Percentiles rank a stretch among this genome's conserved stretches.
Evolutionary conservation across 768 basidiomycete species (phyloP).

Genomic region (Fomitopsis pulvina): DNA sequence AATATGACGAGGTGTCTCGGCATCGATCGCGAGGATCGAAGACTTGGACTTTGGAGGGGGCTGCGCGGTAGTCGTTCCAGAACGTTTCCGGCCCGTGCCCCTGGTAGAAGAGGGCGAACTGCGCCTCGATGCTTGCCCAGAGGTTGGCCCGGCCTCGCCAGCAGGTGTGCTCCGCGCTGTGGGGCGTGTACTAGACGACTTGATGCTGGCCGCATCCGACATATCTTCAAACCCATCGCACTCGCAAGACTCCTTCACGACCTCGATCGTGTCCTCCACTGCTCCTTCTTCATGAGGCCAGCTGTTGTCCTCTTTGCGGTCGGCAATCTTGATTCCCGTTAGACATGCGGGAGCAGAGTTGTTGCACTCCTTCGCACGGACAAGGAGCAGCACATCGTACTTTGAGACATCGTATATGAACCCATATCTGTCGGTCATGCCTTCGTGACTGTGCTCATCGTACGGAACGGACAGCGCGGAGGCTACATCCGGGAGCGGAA

Average conservation of each 20-base stretch:
- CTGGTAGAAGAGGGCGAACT: slow-evolving; percentile 46
- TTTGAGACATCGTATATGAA: slow-evolving; percentile 85
- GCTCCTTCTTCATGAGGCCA: slow-evolving; percentile 66
- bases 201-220: slow-evolving; percentile 14
- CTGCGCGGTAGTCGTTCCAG: slow-evolving; percentile 28
- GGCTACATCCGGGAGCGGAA: slow-evolving; percentile 53
- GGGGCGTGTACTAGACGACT: slow-evolving; percentile 16
- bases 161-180: slow-evolving; percentile 13
- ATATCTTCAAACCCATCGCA: slow-evolving; percentile 29
- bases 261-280: slow-evolving; percentile 27
- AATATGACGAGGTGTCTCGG: slow-evolving; percentile 63
- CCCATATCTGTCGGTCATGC: slow-evolving; percentile 81
- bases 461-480: slow-evolving; percentile 46
- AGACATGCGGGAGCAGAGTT: slow-evolving; percentile 78
- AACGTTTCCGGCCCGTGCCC: slow-evolving; percentile 39
- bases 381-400: slow-evolving; percentile 73
- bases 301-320: slow-evolving; percentile 70
- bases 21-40: slow-evolving; percentile 53
- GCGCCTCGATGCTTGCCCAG: slow-evolving; percentile 23
- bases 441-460: slow-evolving; percentile 45
- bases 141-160: slow-evolving; percentile 15
- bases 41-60: slow-evolving; percentile 27
- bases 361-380: slow-evolving; percentile 64
- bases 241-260: slow-evolving; percentile 34
- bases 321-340: slow-evolving; percentile 84